These are phyloP conservation scores for Erythrobasidium hasegawianum DNA, from an alignment of 1,284 basidiomycete species.

Conservation along the genomic window DNA sequence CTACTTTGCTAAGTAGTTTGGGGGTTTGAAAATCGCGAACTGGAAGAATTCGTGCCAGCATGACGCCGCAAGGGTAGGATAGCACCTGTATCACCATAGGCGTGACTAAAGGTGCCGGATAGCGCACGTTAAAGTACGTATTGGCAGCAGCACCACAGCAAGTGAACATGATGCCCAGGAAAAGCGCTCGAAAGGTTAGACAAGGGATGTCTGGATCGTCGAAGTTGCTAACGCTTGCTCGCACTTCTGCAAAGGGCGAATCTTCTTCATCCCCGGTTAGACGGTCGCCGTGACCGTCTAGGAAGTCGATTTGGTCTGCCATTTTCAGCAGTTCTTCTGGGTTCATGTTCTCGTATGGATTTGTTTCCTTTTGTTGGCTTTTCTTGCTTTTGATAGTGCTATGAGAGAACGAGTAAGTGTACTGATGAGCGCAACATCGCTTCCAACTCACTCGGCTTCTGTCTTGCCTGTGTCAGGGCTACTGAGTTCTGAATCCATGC, in stretches of 20 bases:
- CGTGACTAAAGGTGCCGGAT: conserved; percentile 47
- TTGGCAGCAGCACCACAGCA: conserved; percentile 47
- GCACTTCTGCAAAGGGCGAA: conserved; percentile 60
- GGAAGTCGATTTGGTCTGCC: conserved; percentile 12
- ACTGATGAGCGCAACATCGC: too few relatives aligned
- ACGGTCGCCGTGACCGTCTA: background rate
- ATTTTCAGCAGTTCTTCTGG: conserved; percentile 5
- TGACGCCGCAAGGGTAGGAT: conserved; percentile 49
- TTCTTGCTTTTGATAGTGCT: conserved; percentile 3
- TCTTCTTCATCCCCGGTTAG: conserved; percentile 33
- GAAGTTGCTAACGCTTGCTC: conserved; percentile 90
- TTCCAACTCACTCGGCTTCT: conserved; percentile 17
- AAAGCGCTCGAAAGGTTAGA: conserved; percentile 48
- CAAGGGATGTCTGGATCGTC: conserved; percentile 87
- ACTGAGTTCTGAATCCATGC: background rate
- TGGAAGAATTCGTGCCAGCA: conserved; percentile 47
- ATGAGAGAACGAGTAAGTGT: too few relatives aligned
- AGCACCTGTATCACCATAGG: conserved; percentile 48
- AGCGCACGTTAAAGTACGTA: conserved; percentile 48
- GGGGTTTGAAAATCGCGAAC: conserved; percentile 37
- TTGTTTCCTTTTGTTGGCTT: background rate
- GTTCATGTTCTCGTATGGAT: conserved; percentile 14
- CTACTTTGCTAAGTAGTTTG: conserved; percentile 34
- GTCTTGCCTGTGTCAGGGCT: conserved; percentile 16
- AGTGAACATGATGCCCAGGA: conserved; percentile 47